Percentiles rank a stretch among this genome's conserved stretches.
Conservation (phyloP, 805 yeast species). For the Wickerhamomyces subpelliculosus region DNA sequence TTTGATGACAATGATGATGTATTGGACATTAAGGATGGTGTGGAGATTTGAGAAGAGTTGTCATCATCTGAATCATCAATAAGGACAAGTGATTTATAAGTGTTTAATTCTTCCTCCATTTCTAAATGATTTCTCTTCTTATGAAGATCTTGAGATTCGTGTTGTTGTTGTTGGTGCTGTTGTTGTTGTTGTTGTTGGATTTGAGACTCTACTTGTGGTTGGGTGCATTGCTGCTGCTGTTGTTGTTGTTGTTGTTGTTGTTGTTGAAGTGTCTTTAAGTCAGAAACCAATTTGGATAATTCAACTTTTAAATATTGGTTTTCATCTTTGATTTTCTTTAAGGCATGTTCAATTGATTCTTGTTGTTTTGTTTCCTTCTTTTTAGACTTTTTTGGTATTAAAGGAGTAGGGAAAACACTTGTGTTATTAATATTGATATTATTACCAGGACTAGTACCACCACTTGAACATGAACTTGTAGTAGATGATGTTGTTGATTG, state of each 20-base stretch:
- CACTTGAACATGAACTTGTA: neutral
- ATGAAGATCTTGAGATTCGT: slow-evolving; percentile 4
- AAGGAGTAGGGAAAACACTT: neutral
- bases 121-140: slow-evolving; percentile 17
- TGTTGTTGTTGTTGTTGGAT: too few relatives aligned
- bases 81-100: neutral
- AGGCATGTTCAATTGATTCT: slow-evolving; percentile 29
- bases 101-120: slow-evolving; percentile 8
- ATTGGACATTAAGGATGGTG: slow-evolving; percentile 18
- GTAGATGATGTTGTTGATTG: slow-evolving; percentile 3
- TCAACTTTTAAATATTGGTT: slow-evolving; percentile 36
- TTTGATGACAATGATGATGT: slow-evolving; percentile 13
- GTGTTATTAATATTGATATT: neutral
- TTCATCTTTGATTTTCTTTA: slow-evolving; percentile 37
- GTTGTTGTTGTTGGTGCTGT: slow-evolving; percentile 8
- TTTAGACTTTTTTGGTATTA: neutral
- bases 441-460: too few relatives aligned
- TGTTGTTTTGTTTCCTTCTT: slow-evolving; percentile 13
- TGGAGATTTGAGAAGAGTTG: slow-evolving; percentile 16
- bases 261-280: slow-evolving; percentile 29
- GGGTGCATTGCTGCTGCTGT: neutral
- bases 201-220: too few relatives aligned
- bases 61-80: slow-evolving; percentile 15
- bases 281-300: slow-evolving; percentile 37
- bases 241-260: slow-evolving; percentile 1